Evolutionary conservation across 2,329 filamentous ascomycete genomes (phyloP).

Genomic region (Diaporthe longicolla): DNA sequence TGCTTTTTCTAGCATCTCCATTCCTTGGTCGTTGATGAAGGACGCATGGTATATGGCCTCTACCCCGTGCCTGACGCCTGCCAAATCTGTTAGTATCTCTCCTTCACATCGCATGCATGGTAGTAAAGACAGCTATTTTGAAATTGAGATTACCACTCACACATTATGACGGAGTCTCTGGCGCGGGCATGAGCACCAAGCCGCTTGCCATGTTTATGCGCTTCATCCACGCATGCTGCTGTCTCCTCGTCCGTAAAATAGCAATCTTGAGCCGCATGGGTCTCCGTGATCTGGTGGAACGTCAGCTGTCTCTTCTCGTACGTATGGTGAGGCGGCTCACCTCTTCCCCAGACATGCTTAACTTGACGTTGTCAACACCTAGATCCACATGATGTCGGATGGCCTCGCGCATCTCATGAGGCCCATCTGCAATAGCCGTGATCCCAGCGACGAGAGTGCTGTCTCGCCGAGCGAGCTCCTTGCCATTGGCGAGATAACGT

Average conservation of each 20-base stretch:
- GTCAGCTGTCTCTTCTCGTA: not conserved
- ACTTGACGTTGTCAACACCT: slow-evolving; percentile 60
- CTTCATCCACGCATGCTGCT: slow-evolving; percentile 62
- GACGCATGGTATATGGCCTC: too few species aligned
- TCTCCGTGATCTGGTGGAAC: slow-evolving; percentile 46
- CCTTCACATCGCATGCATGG: not conserved
- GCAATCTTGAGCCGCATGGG: slow-evolving; percentile 57
- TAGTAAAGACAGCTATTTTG: accelerated
- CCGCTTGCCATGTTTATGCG: slow-evolving; percentile 55
- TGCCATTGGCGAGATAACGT: slow-evolving; percentile 62
- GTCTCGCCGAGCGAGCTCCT: slow-evolving; percentile 61
- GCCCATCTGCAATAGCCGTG: slow-evolving; percentile 54
- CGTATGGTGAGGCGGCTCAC: not conserved
- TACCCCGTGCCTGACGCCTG: too few species aligned
- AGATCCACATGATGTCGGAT: slow-evolving; percentile 54
- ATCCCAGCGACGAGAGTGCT: slow-evolving; percentile 59
- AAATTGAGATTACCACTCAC: slow-evolving; percentile 36
- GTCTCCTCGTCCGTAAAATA: slow-evolving; percentile 63
- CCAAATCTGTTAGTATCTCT: too few species aligned
- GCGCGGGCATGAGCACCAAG: slow-evolving; percentile 62
- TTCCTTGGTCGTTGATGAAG: slow-evolving; percentile 30
- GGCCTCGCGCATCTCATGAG: slow-evolving; percentile 56
- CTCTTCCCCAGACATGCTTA: slow-evolving; percentile 55
- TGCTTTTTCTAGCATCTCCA: slow-evolving; percentile 55
- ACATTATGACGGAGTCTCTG: slow-evolving; percentile 59